Evolutionary conservation across 495 filamentous ascomycete species (phyloP).

Genomic region (Penicillium salamii): DNA sequence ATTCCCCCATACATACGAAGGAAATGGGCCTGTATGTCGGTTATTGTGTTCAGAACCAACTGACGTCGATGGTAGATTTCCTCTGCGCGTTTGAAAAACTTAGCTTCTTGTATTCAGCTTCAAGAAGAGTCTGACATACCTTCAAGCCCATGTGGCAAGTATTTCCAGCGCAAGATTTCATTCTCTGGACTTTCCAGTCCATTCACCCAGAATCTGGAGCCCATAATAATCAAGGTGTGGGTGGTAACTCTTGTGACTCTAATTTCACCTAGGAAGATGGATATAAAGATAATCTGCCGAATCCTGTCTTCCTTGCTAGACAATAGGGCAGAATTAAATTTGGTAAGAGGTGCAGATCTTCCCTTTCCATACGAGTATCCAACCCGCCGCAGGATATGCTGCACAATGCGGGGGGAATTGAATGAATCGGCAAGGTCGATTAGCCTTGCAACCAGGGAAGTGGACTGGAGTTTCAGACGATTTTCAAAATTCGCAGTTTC

Average conservation of each 20-base stretch:
- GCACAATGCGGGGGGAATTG: conserved; percentile 29
- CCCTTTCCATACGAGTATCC: conserved; percentile 31
- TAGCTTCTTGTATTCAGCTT: background rate
- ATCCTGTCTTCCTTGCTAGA: conserved; percentile 41
- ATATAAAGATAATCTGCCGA: conserved; percentile 38
- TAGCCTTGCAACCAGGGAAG: conserved; percentile 31
- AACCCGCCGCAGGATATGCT: conserved; percentile 13
- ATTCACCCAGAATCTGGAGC: conserved; percentile 60
- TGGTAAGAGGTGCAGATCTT: conserved; percentile 16
- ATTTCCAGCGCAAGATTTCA: conserved; percentile 61
- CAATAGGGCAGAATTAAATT: conserved; percentile 25
- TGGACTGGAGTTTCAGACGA: conserved; percentile 24
- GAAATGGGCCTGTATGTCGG: conserved; percentile 73
- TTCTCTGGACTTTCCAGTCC: conserved; percentile 22
- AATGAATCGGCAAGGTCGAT: conserved; percentile 39
- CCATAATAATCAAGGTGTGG: conserved; percentile 61
- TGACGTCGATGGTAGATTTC: conserved; percentile 70
- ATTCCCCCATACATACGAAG: conserved; percentile 58
- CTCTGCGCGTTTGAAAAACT: conserved; percentile 41
- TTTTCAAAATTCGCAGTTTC: conserved; percentile 18
- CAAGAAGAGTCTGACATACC: conserved; percentile 39
- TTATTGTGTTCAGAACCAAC: conserved; percentile 69
- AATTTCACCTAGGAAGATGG: conserved; percentile 25
- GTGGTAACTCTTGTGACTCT: conserved; percentile 27
- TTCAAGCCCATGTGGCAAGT: conserved; percentile 71